These are phyloP conservation scores for Penicillium coffeae DNA, from an alignment of 495 filamentous ascomycete species.

Conservation along the genomic window DNA sequence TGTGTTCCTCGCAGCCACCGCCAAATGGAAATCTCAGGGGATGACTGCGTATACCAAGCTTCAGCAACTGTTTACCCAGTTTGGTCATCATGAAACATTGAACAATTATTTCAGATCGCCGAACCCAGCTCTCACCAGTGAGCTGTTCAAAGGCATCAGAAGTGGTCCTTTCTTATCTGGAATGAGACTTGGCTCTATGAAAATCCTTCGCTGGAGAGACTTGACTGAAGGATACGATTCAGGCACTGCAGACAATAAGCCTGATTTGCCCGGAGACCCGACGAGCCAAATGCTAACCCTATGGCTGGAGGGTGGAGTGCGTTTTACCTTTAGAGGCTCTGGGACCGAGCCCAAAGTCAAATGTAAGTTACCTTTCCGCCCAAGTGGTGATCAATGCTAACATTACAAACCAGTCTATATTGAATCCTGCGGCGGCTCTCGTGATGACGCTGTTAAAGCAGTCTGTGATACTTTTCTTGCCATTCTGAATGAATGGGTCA, in stretches of 20 bases:
- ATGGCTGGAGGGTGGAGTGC: slow-evolving; percentile 54
- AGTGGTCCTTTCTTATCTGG: slow-evolving; percentile 41
- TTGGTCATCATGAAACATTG: slow-evolving; percentile 62
- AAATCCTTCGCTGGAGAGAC: slow-evolving; percentile 62
- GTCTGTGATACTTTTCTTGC: slow-evolving; percentile 51
- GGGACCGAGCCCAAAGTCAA: slow-evolving; percentile 72
- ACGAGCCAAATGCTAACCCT: slow-evolving; percentile 69
- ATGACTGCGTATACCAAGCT: slow-evolving; percentile 58
- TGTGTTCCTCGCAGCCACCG: slow-evolving; percentile 57
- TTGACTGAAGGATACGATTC: slow-evolving; percentile 65
- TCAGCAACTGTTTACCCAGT: slow-evolving; percentile 56
- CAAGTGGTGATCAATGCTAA: slow-evolving; percentile 3
- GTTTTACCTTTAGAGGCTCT: slow-evolving; percentile 64
- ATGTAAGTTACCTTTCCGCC: slow-evolving; percentile 32
- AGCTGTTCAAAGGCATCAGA: slow-evolving; percentile 55
- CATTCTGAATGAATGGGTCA: slow-evolving; percentile 58
- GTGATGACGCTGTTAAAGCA: slow-evolving; percentile 44
- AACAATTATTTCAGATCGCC: slow-evolving; percentile 69
- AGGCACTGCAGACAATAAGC: slow-evolving; percentile 46
- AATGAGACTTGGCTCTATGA: slow-evolving; percentile 43
- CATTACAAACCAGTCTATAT: slow-evolving; percentile 45
- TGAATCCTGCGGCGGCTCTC: slow-evolving; percentile 47
- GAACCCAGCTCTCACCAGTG: slow-evolving; percentile 44
- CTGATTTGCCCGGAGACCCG: slow-evolving; percentile 55
- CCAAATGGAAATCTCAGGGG: slow-evolving; percentile 49